Evolutionary conservation across 2,329 filamentous ascomycete genomes (phyloP), one percentile per base, ranked within the genome.

Genomic region (Colletotrichum nymphaeae): DNA sequence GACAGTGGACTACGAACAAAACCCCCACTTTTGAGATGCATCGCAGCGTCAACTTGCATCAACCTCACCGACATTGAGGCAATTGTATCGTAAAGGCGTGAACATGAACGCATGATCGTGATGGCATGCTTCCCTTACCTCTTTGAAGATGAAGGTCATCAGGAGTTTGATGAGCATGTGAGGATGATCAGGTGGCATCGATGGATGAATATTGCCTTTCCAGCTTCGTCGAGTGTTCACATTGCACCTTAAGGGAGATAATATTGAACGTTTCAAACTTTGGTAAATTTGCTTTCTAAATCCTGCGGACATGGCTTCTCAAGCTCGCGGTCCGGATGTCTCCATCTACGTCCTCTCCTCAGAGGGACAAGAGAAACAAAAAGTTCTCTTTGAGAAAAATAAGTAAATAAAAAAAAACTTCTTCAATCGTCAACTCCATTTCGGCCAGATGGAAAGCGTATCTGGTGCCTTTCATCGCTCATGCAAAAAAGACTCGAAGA

Each of bases 401-500:
- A 37, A 32, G 12, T n/a, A 22, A 22, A 26, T 35, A 24, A 35
- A 46, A 52, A 32, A 52, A 30, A 67, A 24, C n/a, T 55, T 63
- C 67, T 67, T 68, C 32, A 62, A 72, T 69, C 72, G 56, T 74
- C 68, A 74, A 72, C 58, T 70, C 71, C 71, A 49, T 58, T 58
- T 63, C 68, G 57, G 63, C 72, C 67, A 73, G 71, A 73, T 63
- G 57, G 55, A 67, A 69, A 60, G 30, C 42, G 32, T 32, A 14
- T 74, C 72, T 74, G 72, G 62, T 62, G 52, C 62, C 62, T 52
- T 55, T 73, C 74, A 53, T 75, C 74, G 74, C 73, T 75, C 74
- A 75, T 75, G 74, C 73, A 75, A 72, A 64, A 74, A 58, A 26
- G 37, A 64, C 59, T 68, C 46, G 52, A 66, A 69, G 59, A 70